phyloP scores from a whole-genome alignment of 2,329 filamentous ascomycete genomes.

The Aureobasidium melanogenum region DNA sequence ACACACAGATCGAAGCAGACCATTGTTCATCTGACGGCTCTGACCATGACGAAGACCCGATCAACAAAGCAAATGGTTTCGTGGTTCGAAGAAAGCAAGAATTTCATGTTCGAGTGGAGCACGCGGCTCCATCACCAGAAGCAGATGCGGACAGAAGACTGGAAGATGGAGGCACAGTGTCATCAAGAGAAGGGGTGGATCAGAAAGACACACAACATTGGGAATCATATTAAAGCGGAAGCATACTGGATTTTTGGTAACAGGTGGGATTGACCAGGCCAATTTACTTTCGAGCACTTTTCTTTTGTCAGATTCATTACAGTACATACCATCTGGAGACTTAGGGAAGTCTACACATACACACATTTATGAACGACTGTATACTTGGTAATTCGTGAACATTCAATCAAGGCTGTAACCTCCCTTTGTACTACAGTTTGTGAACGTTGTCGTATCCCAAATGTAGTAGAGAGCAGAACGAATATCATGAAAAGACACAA shows the following conservation, averaged over 20 bases:
- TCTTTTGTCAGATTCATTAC: not conserved
- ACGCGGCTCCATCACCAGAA: not conserved
- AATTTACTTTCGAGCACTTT: not conserved
- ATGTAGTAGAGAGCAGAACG: no score
- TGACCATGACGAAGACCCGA: not conserved
- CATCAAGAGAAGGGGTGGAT: not conserved
- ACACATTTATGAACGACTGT: not conserved
- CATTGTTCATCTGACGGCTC: not conserved
- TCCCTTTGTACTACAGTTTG: no score
- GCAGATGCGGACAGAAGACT: not conserved
- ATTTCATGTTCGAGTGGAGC: slow-evolving; percentile 1
- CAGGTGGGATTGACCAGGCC: not conserved
- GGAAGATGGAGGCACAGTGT: not conserved
- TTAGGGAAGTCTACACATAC: not conserved
- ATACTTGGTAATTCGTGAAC: not conserved
- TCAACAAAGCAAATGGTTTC: not conserved
- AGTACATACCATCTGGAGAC: not conserved
- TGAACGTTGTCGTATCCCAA: no score
- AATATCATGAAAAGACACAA: no score
- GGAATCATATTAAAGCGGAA: not conserved
- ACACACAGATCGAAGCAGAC: not conserved
- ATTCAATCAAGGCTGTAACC: not conserved
- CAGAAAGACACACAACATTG: not conserved
- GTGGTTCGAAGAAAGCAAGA: slow-evolving; percentile 3
- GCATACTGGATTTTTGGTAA: not conserved